Base-by-base conservation (phyloP, 352 stramenopile species). In the Globisporangium abappressorium region DNA sequence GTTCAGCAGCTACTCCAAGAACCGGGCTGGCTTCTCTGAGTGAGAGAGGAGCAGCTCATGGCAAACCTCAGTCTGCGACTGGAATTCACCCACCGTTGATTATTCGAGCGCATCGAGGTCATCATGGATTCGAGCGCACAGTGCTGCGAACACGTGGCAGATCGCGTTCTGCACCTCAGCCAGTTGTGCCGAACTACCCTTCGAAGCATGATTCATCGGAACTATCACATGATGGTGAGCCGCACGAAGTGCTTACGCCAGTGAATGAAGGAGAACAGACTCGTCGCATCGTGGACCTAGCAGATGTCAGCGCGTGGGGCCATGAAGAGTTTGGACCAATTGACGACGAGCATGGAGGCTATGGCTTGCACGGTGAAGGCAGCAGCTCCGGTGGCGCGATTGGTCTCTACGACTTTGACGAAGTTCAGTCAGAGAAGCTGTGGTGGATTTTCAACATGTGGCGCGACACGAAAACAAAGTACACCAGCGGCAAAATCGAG, bases 391-490 rank as follows among this genome's bases (percentile, higher is more conserved):
- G 81, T 38, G 76, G 75, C 38, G 80, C 75, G 2, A 85, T 92
- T 33, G 84, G 85, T 15, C 64, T 89, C 20, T 93, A 87, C 65
- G 86, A 92, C 69, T 93, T 92, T 57, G 84, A 94, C 34, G 84
- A 92, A 66, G 79, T 87, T n/a, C 86, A 93, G 66, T 92, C 83
- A 2, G 86, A 92, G 69, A 83, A 81, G 43, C 66, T 94, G 20
- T 93, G 86, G 83, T 93, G 83, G 82, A 89, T 94, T 18, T 94
- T 94, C 47, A 93, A 92, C 41, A 36, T 80, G 34, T 94, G 84
- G 84, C 74, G 71, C 12, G 75, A 85, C 47, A 77, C 78, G 1
- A 90, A 90, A 53, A 66, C 71, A 12, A 92, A 90, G 69, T 94
- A 91, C 68, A 77, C 84, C 9, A 83, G 76, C 7, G 82, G 86